These are phyloP conservation scores for Suillus subalutaceus DNA, from an alignment of 768 basidiomycete genomes.

Conservation along the genomic window DNA sequence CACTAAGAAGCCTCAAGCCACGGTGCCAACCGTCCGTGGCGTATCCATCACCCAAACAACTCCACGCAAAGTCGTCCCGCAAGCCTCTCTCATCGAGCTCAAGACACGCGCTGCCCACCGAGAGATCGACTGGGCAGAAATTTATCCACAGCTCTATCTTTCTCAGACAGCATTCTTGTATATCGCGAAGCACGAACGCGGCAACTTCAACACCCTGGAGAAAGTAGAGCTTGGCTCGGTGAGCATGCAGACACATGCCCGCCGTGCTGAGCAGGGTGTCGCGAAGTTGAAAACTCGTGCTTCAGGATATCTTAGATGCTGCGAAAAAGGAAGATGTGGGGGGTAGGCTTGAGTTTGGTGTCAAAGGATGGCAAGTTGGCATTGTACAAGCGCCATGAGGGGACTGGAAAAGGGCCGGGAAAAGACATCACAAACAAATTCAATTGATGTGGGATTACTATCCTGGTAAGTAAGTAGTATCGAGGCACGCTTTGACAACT, in stretches of 20 bases:
- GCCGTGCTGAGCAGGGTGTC: conserved; percentile 23
- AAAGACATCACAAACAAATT: conserved; percentile 29
- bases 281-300: conserved; percentile 30
- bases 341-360: conserved; percentile 58
- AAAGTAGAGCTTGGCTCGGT: conserved; percentile 44
- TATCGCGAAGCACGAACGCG: conserved; percentile 58
- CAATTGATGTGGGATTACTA: background rate
- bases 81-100: conserved; percentile 39
- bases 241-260: conserved; percentile 26
- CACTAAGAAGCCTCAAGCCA: conserved; percentile 1
- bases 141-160: conserved; percentile 68
- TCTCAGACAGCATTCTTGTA: conserved; percentile 68
- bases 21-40: conserved; percentile 8
- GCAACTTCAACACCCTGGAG: conserved; percentile 51
- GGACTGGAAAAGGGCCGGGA: conserved; percentile 22
- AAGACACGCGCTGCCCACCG: conserved; percentile 32
- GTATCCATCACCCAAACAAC: conserved; percentile 26
- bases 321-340: conserved; percentile 55
- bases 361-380: conserved; percentile 44
- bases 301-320: conserved; percentile 45
- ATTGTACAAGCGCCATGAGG: conserved; percentile 49
- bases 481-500: background rate
- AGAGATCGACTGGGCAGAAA: conserved; percentile 57
- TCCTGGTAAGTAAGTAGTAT: conserved; percentile 1
- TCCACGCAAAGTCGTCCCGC: conserved; percentile 35